These are phyloP conservation scores for Passiflora organensis DNA, from an alignment of 345 rosid species.

Conservation along the genomic window DNA sequence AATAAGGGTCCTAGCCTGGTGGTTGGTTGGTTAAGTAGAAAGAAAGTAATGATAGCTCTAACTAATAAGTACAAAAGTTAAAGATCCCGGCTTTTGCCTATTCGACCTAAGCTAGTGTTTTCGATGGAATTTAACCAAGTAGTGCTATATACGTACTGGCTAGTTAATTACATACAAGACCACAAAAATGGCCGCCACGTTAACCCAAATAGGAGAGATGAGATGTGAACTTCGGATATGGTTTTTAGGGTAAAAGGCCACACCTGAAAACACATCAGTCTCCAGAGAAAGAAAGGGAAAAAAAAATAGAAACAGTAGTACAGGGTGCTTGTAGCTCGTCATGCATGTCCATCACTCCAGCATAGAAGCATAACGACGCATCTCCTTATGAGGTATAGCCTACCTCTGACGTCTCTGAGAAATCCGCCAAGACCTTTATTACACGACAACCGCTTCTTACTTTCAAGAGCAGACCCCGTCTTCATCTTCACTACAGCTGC, in stretches of 20 bases:
- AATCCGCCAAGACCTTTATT: slow-evolving; percentile 37
- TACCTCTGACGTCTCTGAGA: slow-evolving; percentile 42
- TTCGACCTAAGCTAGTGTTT: too few species aligned
- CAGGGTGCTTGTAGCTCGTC: background rate
- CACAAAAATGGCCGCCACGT: background rate
- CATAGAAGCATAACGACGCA: slow-evolving; percentile 54
- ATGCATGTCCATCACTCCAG: slow-evolving; percentile 37
- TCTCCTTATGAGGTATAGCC: slow-evolving; percentile 51
- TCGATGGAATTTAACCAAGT: too few species aligned
- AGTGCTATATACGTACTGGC: too few species aligned
- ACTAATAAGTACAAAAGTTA: too few species aligned
- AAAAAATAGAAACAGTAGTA: background rate
- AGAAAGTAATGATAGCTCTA: too few species aligned
- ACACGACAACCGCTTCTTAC: slow-evolving; percentile 34
- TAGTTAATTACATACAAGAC: too few species aligned
- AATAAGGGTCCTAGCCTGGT: too few species aligned
- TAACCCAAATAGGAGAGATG: slow-evolving; percentile 4
- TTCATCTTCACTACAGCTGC: slow-evolving; percentile 13
- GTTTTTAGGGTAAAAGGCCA: too few species aligned
- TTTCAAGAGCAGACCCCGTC: slow-evolving; percentile 20
- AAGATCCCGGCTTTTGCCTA: too few species aligned
- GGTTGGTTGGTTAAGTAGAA: too few species aligned
- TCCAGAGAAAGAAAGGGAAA: background rate
- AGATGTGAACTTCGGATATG: slow-evolving; percentile 4
- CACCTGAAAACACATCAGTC: too few species aligned